Conservation (phyloP, 225 moss, liverwort and hornwort genomes). For the Lunularia cruciata region DNA sequence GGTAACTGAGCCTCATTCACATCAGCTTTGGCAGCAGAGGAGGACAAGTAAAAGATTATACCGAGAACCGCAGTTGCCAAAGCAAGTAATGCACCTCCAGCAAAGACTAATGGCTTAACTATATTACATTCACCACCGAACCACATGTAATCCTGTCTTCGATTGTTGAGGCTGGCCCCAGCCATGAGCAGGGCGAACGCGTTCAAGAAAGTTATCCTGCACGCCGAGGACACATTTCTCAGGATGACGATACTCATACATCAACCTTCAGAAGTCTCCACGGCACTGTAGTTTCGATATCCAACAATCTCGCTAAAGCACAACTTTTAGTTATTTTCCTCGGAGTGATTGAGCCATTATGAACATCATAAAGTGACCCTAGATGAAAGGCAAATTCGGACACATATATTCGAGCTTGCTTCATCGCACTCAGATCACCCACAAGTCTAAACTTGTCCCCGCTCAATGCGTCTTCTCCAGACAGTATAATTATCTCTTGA, state of each 20-base stretch:
- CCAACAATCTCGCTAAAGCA: too few species aligned
- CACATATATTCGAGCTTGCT: too few species aligned
- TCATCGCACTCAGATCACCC: too few species aligned
- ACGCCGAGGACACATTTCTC: background rate
- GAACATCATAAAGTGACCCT: too few species aligned
- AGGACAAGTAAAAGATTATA: slow-evolving; percentile 38
- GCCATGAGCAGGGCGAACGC: slow-evolving; percentile 46
- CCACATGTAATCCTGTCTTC: slow-evolving; percentile 26
- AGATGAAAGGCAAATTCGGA: too few species aligned
- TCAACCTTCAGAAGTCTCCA: background rate
- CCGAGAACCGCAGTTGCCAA: slow-evolving; percentile 45
- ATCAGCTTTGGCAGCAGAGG: slow-evolving; percentile 28
- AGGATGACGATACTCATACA: too few species aligned
- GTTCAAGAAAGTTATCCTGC: slow-evolving; percentile 52
- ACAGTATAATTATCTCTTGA: too few species aligned
- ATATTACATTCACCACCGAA: slow-evolving; percentile 26
- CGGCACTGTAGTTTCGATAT: too few species aligned
- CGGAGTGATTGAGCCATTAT: too few species aligned
- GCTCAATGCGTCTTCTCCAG: too few species aligned
- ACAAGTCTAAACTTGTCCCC: too few species aligned
- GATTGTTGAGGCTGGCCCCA: slow-evolving; percentile 33
- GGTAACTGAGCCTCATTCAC: background rate
- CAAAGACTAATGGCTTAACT: slow-evolving; percentile 45
- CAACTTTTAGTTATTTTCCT: too few species aligned
- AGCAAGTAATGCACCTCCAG: slow-evolving; percentile 41